These are phyloP conservation scores for Lyophyllum semitale DNA, from an alignment of 768 basidiomycete species.

Conservation along the genomic window DNA sequence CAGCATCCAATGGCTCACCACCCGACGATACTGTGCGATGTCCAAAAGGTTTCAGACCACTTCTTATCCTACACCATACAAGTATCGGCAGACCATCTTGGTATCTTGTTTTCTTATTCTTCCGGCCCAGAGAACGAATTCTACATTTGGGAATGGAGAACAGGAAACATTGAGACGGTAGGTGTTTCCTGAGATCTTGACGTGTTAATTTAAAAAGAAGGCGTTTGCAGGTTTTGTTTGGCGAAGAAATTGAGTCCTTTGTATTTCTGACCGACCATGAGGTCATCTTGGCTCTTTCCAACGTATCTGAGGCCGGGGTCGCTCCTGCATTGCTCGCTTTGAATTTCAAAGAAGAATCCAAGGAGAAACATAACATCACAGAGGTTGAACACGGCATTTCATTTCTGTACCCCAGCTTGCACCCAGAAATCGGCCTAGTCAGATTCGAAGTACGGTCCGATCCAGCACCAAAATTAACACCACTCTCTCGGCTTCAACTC, in stretches of 20 bases:
- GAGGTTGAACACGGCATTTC: constrained; percentile 34
- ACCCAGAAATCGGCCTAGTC: constrained; percentile 24
- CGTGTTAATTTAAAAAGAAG: not conserved
- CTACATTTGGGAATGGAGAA: constrained; percentile 70
- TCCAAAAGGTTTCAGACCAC: constrained; percentile 19
- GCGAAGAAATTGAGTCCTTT: constrained; percentile 38
- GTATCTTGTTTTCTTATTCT: constrained; percentile 43
- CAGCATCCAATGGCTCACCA: constrained; percentile 45
- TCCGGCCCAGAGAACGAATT: constrained; percentile 44
- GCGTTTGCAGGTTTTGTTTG: constrained; percentile 23
- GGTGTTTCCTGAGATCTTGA: constrained; percentile 23
- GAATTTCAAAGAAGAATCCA: constrained; percentile 36
- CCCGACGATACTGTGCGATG: constrained; percentile 31
- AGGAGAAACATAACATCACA: constrained; percentile 27
- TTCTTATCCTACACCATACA: constrained; percentile 50
- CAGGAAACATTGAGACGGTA: constrained; percentile 50
- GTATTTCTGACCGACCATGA: constrained; percentile 42
- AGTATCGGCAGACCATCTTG: constrained; percentile 52
- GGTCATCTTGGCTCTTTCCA: constrained; percentile 35
- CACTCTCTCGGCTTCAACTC: constrained; percentile 30
- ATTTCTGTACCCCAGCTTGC: constrained; percentile 44
- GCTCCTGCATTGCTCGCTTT: constrained; percentile 35
- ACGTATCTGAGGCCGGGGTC: constrained; percentile 19
- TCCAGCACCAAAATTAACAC: constrained; percentile 49
- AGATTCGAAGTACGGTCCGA: constrained; percentile 52